These are phyloP conservation scores for Pyricularia sp. DNA, from an alignment of 2,329 filamentous ascomycete genomes.

Conservation along the genomic window DNA sequence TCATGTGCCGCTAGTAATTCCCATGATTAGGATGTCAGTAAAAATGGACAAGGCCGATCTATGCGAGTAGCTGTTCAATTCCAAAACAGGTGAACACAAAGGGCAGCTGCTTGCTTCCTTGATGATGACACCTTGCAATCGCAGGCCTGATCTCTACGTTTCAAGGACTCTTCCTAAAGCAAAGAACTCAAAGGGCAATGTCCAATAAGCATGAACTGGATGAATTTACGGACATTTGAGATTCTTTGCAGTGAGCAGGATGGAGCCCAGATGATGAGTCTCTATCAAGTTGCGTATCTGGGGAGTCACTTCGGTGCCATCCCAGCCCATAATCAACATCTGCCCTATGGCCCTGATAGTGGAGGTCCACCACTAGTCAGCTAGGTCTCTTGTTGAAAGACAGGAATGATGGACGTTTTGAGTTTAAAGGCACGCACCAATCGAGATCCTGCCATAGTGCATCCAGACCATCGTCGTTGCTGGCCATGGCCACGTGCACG, in stretches of 20 bases:
- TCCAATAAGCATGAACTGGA: not conserved
- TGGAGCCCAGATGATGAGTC: constrained; percentile 76
- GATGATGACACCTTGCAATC: not conserved
- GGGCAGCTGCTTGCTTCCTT: not conserved
- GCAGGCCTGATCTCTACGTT: not conserved
- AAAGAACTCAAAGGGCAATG: constrained; percentile 1
- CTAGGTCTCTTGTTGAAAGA: constrained; percentile 11
- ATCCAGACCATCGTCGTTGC: constrained; percentile 34
- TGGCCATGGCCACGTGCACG: not conserved
- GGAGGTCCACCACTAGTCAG: constrained; percentile 13
- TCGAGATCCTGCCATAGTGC: constrained; percentile 64
- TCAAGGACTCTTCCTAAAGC: not conserved
- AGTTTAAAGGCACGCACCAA: constrained; percentile 40
- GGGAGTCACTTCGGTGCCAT: constrained; percentile 71
- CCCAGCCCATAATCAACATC: constrained; percentile 74
- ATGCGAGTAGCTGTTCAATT: not conserved
- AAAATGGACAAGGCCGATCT: not conserved
- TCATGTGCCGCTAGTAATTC: constrained; percentile 64
- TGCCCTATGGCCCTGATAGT: constrained; percentile 54
- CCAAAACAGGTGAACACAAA: not conserved
- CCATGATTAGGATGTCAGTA: not conserved
- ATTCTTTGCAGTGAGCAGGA: constrained; percentile 74
- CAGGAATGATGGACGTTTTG: not conserved
- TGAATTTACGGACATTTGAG: constrained; percentile 51
- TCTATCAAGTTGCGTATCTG: constrained; percentile 72